Evolutionary conservation across 495 filamentous ascomycete species (phyloP), one percentile per base, ranked within the genome.

Genomic region (Amniculicola lignicola): DNA sequence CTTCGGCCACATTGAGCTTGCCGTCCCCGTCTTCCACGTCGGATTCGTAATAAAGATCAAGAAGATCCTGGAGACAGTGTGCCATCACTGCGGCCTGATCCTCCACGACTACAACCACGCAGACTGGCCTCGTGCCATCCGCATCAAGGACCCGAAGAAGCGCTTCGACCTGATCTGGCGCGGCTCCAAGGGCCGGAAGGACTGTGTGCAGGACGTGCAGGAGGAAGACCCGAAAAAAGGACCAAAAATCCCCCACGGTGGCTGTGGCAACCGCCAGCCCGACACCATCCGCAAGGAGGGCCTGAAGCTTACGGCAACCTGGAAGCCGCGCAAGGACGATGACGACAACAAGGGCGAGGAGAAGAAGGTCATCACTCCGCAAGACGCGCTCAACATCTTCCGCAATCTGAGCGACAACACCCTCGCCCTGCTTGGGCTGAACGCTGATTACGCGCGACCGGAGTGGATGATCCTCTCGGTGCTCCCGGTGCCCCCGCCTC

Each of bases 391-490:
- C 41, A 85, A 86, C 61, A 83, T 96, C 64, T 88, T 99, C 70
- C 82, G 83, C 50, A 84, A 81, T 59, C 95, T 97, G 45, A 80
- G 84, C 1, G 78, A 84, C 31, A 77, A 86, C 11, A 91, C 96
- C 37, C 85, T 94, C 59, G 75, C 77, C 46, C 87, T 91, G 60
- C 85, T 98, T 72, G 93, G 93, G 37, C 70, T 97, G 63, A 97
- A 87, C 73, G 86, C 85, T 57, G 85, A 95, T 56, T 97, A 96
- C 67, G 91, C 93, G 25, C 82, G 92, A 45, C 93, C 93, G 1
- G 93, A 96, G 69, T 97, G 94, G 91, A 95, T 99, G 92, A 82
- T 97, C 57, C 78, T 98, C 50, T 95, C 91, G 0, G 90, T 96
- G 38, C 77, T 98, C 15, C 90, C 94, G 4, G 93, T 99, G 3